phyloP scores from a whole-genome alignment of 2,329 filamentous ascomycete genomes.

The Sporothrix humicola region DNA sequence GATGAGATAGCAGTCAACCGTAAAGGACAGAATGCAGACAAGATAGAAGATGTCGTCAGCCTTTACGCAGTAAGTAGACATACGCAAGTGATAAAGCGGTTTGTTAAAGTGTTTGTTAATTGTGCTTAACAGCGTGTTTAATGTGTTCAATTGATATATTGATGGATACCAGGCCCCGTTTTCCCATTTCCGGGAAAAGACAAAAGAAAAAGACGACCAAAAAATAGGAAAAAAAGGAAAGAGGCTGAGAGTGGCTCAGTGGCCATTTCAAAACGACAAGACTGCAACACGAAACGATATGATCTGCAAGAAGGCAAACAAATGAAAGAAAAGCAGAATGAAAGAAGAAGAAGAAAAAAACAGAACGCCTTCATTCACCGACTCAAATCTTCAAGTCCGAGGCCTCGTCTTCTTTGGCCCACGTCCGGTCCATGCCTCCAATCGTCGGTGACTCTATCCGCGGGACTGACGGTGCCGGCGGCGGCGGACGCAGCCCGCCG shows the following conservation, averaged over 20 bases:
- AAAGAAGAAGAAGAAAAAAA: neutral
- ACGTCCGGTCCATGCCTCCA: conserved; percentile 3
- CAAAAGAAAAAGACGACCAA: neutral
- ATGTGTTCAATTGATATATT: neutral
- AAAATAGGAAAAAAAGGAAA: neutral
- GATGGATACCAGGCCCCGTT: conserved; percentile 2
- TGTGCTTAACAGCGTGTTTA: neutral
- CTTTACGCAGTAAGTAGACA: conserved; percentile 1
- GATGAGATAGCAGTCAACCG: neutral
- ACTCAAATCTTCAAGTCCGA: conserved; percentile 2
- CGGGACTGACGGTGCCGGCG: conserved; percentile 3
- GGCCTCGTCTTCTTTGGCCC: neutral
- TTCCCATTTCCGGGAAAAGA: neutral
- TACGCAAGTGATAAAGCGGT: too few relatives aligned
- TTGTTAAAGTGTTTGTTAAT: neutral
- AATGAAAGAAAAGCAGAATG: neutral
- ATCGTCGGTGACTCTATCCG: conserved; percentile 30
- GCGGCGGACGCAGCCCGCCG: neutral
- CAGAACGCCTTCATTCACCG: neutral
- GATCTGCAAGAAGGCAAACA: neutral
- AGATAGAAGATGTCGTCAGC: neutral
- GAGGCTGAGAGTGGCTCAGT: neutral
- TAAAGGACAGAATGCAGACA: neutral
- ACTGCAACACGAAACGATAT: neutral
- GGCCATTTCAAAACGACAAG: neutral